phyloP scores from a whole-genome alignment of 495 filamentous ascomycete species.

The Xylona heveae region DNA sequence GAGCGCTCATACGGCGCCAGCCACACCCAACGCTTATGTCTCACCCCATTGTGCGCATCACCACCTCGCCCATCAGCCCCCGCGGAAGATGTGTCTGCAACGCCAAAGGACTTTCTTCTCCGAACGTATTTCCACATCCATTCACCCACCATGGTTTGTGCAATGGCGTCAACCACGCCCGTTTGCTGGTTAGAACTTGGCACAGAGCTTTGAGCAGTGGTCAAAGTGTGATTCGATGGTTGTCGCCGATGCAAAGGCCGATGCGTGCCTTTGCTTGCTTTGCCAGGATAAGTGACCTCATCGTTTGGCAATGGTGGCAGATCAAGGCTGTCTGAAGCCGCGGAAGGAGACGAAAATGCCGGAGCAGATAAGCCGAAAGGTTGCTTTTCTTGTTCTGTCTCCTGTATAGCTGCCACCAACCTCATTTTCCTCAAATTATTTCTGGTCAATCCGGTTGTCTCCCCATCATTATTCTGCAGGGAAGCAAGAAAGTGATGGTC shows the following conservation, averaged over 20 bases:
- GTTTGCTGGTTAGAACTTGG: conserved; percentile 43
- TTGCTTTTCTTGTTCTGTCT: no score
- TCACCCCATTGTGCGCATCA: conserved; percentile 28
- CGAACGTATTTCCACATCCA: conserved; percentile 99
- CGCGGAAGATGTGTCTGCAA: conserved; percentile 39
- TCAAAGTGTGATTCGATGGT: conserved; percentile 28
- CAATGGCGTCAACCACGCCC: conserved; percentile 91
- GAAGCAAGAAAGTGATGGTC: conserved; percentile 25
- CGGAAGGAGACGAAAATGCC: conserved; percentile 35
- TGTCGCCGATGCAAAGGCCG: conserved; percentile 21
- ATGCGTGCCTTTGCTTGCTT: conserved; percentile 6
- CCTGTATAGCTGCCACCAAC: conserved; percentile 2
- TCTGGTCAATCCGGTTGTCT: neutral
- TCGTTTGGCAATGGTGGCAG: conserved; percentile 55
- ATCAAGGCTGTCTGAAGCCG: conserved; percentile 44
- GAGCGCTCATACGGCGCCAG: conserved; percentile 86
- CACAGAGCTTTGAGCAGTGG: conserved; percentile 22
- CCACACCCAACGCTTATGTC: conserved; percentile 98
- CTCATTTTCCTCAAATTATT: conserved; percentile 4
- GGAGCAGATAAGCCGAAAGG: conserved; percentile 50
- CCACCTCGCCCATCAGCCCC: conserved; percentile 24
- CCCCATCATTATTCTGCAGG: no score
- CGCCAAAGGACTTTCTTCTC: conserved; percentile 76
- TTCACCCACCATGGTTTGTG: conserved; percentile 95
- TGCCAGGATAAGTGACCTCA: conserved; percentile 38